Evolutionary conservation across 2,329 filamentous ascomycete species (phyloP).

Genomic region (Zymoseptoria pseudotritici): DNA sequence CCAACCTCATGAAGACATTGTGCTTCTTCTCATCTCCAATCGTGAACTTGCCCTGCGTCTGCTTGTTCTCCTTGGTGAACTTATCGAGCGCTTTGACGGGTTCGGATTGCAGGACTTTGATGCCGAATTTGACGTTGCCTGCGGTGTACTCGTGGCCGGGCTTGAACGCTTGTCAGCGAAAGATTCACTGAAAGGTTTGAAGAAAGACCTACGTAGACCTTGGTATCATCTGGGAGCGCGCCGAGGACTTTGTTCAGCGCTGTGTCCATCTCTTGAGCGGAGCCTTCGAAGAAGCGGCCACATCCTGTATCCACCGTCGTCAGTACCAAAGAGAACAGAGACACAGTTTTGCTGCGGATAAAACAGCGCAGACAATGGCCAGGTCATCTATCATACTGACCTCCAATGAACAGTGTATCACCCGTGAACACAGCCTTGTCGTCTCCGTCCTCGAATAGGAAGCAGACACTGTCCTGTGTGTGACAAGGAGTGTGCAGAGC

Average conservation of each 20-base stretch:
- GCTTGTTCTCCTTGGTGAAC: conserved; percentile 70
- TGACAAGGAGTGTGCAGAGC: conserved; percentile 95
- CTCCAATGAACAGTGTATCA: conserved; percentile 91
- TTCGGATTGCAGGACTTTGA: conserved; percentile 66
- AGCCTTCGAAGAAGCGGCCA: conserved; percentile 93
- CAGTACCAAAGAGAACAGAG: too few relatives aligned
- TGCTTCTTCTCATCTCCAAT: conserved; percentile 97
- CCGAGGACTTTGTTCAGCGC: conserved; percentile 82
- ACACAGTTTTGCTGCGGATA: too few relatives aligned
- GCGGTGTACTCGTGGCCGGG: conserved; percentile 99
- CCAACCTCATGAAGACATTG: conserved; percentile 91
- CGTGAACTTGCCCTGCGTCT: conserved; percentile 93
- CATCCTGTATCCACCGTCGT: too few relatives aligned
- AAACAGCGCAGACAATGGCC: too few relatives aligned
- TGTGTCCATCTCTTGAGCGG: conserved; percentile 80
- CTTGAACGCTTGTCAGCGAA: conserved; percentile 37
- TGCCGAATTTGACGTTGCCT: conserved; percentile 81
- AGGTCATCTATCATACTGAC: too few relatives aligned
- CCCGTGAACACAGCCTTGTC: conserved; percentile 85
- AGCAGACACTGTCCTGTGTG: conserved; percentile 98
- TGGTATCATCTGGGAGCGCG: conserved; percentile 77
- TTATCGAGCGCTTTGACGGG: conserved; percentile 68
- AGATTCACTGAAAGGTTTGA: not conserved
- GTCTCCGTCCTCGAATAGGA: conserved; percentile 73
- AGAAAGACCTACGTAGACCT: conserved; percentile 64